Evolutionary conservation across 345 rosid genomes (phyloP), one percentile per base, ranked within the genome.

Genomic region (Eucalyptus leucophloia): DNA sequence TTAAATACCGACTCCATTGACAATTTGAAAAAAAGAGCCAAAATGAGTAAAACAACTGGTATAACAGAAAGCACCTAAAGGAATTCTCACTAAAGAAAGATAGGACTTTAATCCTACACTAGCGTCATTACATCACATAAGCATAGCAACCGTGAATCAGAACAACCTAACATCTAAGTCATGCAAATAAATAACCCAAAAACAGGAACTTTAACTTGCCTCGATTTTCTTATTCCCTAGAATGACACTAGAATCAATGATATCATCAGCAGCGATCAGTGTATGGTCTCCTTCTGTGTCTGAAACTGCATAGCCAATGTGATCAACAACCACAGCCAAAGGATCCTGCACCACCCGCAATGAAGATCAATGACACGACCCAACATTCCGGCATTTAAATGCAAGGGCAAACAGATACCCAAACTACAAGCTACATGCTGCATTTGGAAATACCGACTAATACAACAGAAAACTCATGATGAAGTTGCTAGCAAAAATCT

Each of bases 261-360:
- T 90, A 87, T 92, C 94, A 92, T 93, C 95, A 23, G 92, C 90
- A 23, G 95, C 97, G 23, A 96, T 94, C 92, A 96, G 87, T 5
- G 96, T 95, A 86, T 95, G 96, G 91, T 96, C 97, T 86, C 96
- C 96, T 58, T 95, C 96, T 30, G 89, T 91, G 49, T 92, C 92
- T 7, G 94, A 95, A 50, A 95, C 92, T 1, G 96, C 95, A 91
- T 93, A 94, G 91, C 92, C 92, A 49, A 82, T 91, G 89, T 96
- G 98, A 92, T 96, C 98, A 49, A 95, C 89, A 87, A 95, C 96
- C 96, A 94, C 72, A 34, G 96, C 95, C 11, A 93, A 91, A 12
- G 95, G 93, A 90, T 96, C 96, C 98, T 96, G 91, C 85, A 91
- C 42, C 87, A 62, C 26, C 81, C 50, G 32, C 50, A 65, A 4